Base-by-base conservation (phyloP, 2,329 filamentous ascomycete species). In the Cercospora beticola region DNA sequence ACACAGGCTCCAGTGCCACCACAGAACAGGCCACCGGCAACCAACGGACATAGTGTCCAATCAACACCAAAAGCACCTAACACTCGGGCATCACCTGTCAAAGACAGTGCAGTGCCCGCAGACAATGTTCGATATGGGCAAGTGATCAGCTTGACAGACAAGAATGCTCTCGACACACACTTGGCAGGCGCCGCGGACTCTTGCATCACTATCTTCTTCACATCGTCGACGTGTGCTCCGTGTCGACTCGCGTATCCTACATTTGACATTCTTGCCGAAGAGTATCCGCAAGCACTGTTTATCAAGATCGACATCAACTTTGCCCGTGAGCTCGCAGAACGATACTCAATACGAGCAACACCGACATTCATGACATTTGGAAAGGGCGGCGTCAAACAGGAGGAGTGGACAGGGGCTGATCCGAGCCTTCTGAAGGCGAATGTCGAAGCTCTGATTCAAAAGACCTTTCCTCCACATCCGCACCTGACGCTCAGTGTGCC, bases 351-450 rank as follows among this genome's bases (percentile, higher is more conserved):
- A 62, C 85, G 87, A 2, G 90, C 90, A 4, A 97, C 94, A 0
- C 94, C 94, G 0, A 97, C 94, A 0, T 97, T 98, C 76, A 87
- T 95, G 76, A 94, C 93, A 0, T 96, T 94, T 76, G 81, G 94
- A 8, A 89, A 86, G 63, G 54, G 62, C 36, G 93, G 93, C 1
- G 81, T 89, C 68, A 88, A 94, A 76, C 87, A 92, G 60, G 90
- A 93, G 70, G 86, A 90, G 72, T 98, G 94, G 94, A 86, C 85
- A 61, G 93, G 93, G 1, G 92, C 91, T 0, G 90, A 94, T 75
- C 85, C 87, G 2, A 83, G 84, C 12, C 84, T 88, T 16, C 83
- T 98, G 14, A 86, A 87, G 63, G 86, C 86, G 16, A 95, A 93
- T 68, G 85, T 97, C 12, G 87, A 88, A 36, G 83, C 94, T 57